Base-by-base conservation (phyloP, 2,329 filamentous ascomycete genomes). In the Fusarium compactum region DNA sequence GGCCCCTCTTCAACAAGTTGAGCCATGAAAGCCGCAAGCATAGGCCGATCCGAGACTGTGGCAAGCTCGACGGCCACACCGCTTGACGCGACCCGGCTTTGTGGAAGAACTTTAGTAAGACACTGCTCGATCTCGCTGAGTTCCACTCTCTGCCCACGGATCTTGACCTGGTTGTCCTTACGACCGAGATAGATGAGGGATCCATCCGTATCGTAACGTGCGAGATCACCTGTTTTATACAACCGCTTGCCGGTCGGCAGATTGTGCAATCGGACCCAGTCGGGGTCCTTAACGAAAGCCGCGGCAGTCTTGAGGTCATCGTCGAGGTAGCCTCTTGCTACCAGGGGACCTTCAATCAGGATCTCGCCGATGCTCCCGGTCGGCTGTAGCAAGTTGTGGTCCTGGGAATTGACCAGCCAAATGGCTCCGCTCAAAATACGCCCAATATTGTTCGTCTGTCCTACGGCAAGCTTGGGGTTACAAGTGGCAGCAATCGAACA, bases 131-230 rank as follows among this genome's bases (percentile, higher is more conserved):
- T 32, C 62, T 76, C 74, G 4, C 65, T 73, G 15, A 86, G 79
- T 77, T 86, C 89, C 47, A 87, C 80, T 53, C 86, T 77, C 63
- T 84, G 88, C 24, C 89, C 89, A 24, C 83, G 82, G 11, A 89
- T 76, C 74, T 90, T 90, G 55, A 89, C 82, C 32, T 63, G 60
- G 14, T 30, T 46, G n/a, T 63, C 48, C 48, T 52, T 52, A 41
- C 48, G 48, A 52, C 48, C 48, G 18, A 52, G 48, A 52, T 52
- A 52, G 22, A 52, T 52, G 48, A 52, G 48, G 34, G 48, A 52
- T 41, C 48, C 48, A 52, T 41, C 48, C 34, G 48, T 52, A 40
- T 52, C 48, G 48, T 41, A 52, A 52, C 34, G 48, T 29, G 48
- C 48, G 48, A 52, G 48, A 18, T 52, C 48, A 41, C 48, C 48